phyloP scores from a whole-genome alignment of 108 stramenopile genomes.

The Cyclotella sp. region DNA sequence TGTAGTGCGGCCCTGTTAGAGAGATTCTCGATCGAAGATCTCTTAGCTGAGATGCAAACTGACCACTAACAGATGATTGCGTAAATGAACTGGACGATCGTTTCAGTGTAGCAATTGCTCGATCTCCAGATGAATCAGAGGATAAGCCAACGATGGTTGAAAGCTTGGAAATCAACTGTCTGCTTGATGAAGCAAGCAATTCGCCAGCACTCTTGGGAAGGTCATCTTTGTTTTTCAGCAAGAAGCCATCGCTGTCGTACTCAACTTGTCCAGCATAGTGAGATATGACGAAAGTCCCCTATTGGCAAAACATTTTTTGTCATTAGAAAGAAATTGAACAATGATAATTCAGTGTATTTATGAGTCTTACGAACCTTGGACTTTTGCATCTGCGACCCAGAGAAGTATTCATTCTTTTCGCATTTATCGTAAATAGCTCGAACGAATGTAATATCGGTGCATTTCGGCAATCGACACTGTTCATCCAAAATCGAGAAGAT shows the following conservation, averaged over 20 bases:
- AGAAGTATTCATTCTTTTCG: constrained; percentile 63
- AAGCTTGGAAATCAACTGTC: constrained; percentile 70
- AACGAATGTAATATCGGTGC: constrained; percentile 70
- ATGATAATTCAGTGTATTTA: too few relatives aligned
- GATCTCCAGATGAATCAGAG: constrained; percentile 33
- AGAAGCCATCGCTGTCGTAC: constrained; percentile 78
- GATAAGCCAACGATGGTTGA: constrained; percentile 62
- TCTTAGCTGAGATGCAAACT: constrained; percentile 91
- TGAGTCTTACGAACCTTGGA: constrained; percentile 55
- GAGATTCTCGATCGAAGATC: constrained; percentile 89
- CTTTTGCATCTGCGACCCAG: constrained; percentile 63
- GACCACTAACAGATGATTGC: constrained; percentile 72
- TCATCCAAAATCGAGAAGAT: constrained; percentile 85
- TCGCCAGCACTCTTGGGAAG: constrained; percentile 88
- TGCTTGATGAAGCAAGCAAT: constrained; percentile 82
- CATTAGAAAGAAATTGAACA: too few relatives aligned
- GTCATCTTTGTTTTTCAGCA: constrained; percentile 94
- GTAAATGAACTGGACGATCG: constrained; percentile 58
- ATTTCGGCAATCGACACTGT: constrained; percentile 68
- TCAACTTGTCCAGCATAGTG: constrained; percentile 93
- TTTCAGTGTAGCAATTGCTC: constrained; percentile 46
- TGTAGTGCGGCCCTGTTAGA: constrained; percentile 95
- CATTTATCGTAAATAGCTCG: constrained; percentile 71
- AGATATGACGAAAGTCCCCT: constrained; percentile 74
- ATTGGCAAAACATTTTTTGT: too few relatives aligned